These are phyloP conservation scores for Centella asiatica DNA, from an alignment of 129 eudicot genomes.

Conservation along the genomic window DNA sequence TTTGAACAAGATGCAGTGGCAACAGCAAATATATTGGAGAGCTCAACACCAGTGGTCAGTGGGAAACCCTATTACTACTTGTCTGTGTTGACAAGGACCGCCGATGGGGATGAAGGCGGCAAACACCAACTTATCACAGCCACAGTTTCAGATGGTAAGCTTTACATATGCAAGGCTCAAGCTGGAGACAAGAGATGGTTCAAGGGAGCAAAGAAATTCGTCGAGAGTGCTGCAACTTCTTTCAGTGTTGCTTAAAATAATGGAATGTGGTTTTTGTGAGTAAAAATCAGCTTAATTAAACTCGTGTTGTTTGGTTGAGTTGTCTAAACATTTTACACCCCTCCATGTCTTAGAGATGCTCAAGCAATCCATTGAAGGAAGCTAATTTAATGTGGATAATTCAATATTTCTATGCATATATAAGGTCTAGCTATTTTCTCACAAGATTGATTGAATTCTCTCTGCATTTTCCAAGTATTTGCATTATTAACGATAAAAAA, in stretches of 20 bases:
- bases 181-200: slow-evolving; percentile 99
- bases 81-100: slow-evolving; percentile 84
- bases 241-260: slow-evolving; percentile 61
- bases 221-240: slow-evolving; percentile 60
- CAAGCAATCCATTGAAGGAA: slow-evolving; percentile 7
- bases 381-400: slow-evolving; percentile 10
- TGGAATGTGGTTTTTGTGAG: slow-evolving; percentile 19
- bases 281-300: neutral
- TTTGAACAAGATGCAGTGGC: slow-evolving; percentile 86
- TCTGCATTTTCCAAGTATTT: neutral
- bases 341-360: slow-evolving; percentile 3
- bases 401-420: neutral
- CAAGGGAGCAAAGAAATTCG: slow-evolving; percentile 79
- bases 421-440: neutral
- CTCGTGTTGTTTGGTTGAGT: slow-evolving; percentile 3
- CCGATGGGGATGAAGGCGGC: slow-evolving; percentile 98
- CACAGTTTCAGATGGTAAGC: slow-evolving; percentile 59
- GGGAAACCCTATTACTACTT: slow-evolving; percentile 67
- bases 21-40: slow-evolving; percentile 84
- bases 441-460: neutral
- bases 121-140: slow-evolving; percentile 78
- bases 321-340: slow-evolving; percentile 8
- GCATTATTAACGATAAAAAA: too few relatives aligned
- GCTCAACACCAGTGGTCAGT: slow-evolving; percentile 43
- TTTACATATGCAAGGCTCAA: slow-evolving; percentile 85